A percentile compares a stretch with the other conserved stretches of the same genome.
These are phyloP conservation scores for Drosera spatulata DNA, from an alignment of 179 eudicot genomes.

Conservation along the genomic window DNA sequence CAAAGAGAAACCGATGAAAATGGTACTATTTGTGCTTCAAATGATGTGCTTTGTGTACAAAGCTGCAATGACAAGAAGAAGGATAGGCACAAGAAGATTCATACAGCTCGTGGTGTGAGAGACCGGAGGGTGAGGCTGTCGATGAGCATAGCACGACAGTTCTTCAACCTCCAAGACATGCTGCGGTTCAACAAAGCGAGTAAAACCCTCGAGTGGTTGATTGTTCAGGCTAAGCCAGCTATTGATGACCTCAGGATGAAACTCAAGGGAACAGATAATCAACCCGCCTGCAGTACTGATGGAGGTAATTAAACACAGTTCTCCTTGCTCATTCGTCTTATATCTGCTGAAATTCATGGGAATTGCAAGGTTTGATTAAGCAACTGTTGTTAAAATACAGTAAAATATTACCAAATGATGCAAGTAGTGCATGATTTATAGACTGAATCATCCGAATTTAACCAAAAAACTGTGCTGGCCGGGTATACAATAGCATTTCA, in stretches of 20 bases:
- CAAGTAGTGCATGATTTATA: no score
- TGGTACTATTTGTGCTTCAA: not conserved
- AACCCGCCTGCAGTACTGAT: no score
- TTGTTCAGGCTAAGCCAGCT: conserved; percentile 21
- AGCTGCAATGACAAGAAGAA: conserved; percentile 2
- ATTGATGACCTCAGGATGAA: conserved; percentile 21
- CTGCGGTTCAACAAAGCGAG: conserved; percentile 35
- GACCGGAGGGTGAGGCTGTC: conserved; percentile 40
- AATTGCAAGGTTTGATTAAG: no score
- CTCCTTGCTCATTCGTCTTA: no score
- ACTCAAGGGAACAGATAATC: not conserved
- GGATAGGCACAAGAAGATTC: conserved; percentile 36
- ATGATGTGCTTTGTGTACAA: not conserved
- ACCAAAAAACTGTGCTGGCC: no score
- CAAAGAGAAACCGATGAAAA: not conserved
- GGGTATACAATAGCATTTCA: no score
- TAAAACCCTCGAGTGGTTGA: conserved; percentile 37
- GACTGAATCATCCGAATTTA: no score
- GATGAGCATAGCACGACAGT: conserved; percentile 31
- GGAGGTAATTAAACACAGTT: no score
- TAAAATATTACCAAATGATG: no score
- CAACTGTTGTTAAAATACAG: no score
- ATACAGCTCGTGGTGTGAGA: conserved; percentile 32
- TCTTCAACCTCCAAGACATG: conserved; percentile 35
- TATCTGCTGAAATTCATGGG: no score